Evolutionary conservation across 176 grass and related monocot species (phyloP), one percentile per base, ranked within the genome.

Genomic region (Poa annua): DNA sequence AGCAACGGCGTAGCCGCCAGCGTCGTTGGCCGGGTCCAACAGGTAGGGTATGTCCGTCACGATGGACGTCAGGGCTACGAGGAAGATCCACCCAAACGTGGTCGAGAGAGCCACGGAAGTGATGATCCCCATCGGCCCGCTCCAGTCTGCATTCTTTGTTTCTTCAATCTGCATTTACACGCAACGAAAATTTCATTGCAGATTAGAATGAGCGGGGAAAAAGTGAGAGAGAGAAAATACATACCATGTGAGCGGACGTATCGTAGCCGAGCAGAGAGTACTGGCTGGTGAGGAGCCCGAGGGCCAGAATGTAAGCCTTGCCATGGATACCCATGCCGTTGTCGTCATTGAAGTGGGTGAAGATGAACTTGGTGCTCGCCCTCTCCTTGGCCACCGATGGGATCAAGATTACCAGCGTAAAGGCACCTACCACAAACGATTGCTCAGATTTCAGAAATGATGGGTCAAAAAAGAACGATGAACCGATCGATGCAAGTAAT

Each of bases 1-100:
- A 6, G 93, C 93, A 14, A 95, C 74, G 79, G 93, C 93, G 34
- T 92, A 88, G 16, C 93, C 93, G 17, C 90, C 93, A 3, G 90
- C 93, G 41, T 95, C 93, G 14, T 95, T 95, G 50, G 62, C 25
- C 0, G 75, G 54, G 36, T 57, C 64, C 24, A 95, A 76, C 2
- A 95, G 80, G 85, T 92, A 88, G 0, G 93, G 85, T 59, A 92
- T 92, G 59, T 92, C 66, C 0, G 82, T 90, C 10, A 88, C 71
- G 26, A 91, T 84, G 5, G 87, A 92, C 5, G 88, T 75, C 35
- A 95, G 34, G 1, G 89, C 71, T n/a, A 95, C 45, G 5, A 92
- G 51, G 52, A 88, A 95, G 4, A 79, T 59, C 93, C 90, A 95
- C 0, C 93, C 93, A 24, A 88, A 77, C 4, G 86, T 36, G 54